Base-by-base conservation (phyloP, 2,329 filamentous ascomycete species). In the Septoria petroselini region DNA sequence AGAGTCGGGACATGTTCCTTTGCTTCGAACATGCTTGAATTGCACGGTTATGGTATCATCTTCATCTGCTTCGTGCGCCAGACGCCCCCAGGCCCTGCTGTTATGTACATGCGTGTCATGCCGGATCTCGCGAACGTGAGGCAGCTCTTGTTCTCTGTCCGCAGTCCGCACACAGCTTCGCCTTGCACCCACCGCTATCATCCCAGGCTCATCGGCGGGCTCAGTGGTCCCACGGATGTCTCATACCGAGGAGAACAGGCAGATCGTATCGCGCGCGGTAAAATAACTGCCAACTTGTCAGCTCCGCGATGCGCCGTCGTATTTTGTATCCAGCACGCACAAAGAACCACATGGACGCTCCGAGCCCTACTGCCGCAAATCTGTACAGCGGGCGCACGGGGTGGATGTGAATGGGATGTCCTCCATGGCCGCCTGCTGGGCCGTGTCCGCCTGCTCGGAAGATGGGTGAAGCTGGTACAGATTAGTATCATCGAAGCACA, bases 261-360 rank as follows among this genome's bases (percentile, higher is more conserved):
- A 91, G 91, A 66, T 98, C 93, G 76, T 96, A 86, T 82, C 91
- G 95, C 65, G 90, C 89, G 65, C 93, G 83, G 76, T 96, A 97
- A 84, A 96, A 90, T 68, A 96, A 75, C 91, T 95, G 45, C 34
- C 1, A 7, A 6, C 11, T 11, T 14, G 45, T 61, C 44, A 62
- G 54, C 23, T 40, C 17, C 1, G 11, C 17, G 14, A 4, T 14
- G 6, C n/a, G 8, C 7, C 3, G 11, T 31, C 15, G 12, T 14
- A 3, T n/a, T 12, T 18, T 11, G 14, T 7, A 9, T 19, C 7
- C 9, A 12, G 49, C 18, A 38, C 51, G 40, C 53, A 97, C 91
- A 72, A 93, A 98, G 75, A 98, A 97, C 93, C 93, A 98, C 93
- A 97, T 98, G 74, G 86, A 88, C 48, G 93, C 93, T 62, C 90